Conservation (phyloP, 495 filamentous ascomycete genomes). For the Penicillium samsonianum region DNA sequence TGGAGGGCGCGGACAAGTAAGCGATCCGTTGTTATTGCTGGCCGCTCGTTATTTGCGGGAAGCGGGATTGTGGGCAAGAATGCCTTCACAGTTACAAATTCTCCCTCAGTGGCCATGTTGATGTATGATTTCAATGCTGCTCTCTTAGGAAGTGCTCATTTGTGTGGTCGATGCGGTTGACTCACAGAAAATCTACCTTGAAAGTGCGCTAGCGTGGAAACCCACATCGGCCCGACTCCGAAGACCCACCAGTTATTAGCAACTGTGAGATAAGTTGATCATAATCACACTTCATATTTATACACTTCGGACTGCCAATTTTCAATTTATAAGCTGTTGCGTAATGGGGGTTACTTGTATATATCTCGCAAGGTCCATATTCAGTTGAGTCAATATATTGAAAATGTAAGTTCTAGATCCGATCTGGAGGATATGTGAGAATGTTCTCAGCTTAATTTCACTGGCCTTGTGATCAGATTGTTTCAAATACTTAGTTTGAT, state of each 20-base stretch:
- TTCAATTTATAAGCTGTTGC: too few species aligned
- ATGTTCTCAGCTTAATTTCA: background rate
- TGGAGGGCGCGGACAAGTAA: constrained; percentile 43
- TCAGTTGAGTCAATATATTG: too few species aligned
- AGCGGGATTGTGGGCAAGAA: constrained; percentile 17
- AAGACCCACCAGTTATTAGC: too few species aligned
- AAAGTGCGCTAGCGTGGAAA: background rate
- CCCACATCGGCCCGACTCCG: background rate
- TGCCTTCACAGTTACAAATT: constrained; percentile 15
- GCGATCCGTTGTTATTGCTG: constrained; percentile 41
- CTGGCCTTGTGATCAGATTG: background rate
- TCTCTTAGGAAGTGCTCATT: background rate
- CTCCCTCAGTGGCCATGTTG: constrained; percentile 3
- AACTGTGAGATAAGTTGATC: too few species aligned
- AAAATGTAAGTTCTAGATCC: too few species aligned
- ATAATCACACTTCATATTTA: too few species aligned
- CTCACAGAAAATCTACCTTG: background rate
- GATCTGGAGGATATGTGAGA: constrained; percentile 7
- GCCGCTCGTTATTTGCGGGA: constrained; percentile 7
- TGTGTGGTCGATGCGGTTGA: background rate
- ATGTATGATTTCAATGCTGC: background rate
- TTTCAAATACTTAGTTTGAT: background rate
- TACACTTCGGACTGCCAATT: too few species aligned
- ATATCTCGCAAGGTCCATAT: too few species aligned
- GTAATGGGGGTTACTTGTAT: too few species aligned